Base-by-base conservation (phyloP, 192 early-diverging fungal genomes). In the Entomortierella lignicola region DNA sequence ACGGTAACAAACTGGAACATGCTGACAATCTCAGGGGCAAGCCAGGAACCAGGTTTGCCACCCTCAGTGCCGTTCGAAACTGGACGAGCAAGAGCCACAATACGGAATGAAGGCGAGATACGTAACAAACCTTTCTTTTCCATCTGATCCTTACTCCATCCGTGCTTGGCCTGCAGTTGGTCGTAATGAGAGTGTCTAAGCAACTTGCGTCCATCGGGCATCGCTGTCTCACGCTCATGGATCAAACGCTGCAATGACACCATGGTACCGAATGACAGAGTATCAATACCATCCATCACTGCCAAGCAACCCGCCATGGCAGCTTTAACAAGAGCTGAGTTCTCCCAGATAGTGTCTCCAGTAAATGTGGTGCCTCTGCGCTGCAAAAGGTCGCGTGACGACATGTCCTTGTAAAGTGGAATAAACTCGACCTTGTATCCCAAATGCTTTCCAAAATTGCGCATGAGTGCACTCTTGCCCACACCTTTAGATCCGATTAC, bases 281-380 rank as follows among this genome's bases (percentile, higher is more conserved):
- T 87, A 13, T 95, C 91, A 29, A 93, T 85, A 23, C 88, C 88
- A 69, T 95, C 94, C 67, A 95, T 75, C 2, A 95, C 79, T 31
- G 92, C 94, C 44, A 93, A 63, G n/a, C 85, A 82, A 20, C 94
- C 94, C 23, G 86, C 83, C 8, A 93, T 69, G 13, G 92, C 91
- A 7, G 94, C 94, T 52, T 90, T 85, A 29, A 95, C 89, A 18
- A 94, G 79, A 0, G 84, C 84, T 12, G 91, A 90, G 70, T 88
- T 89, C 71, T 93, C 88, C 92, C 94, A 95, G 37, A 90, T 69
- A 10, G 94, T 94, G 50, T 92, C 90, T 47, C 94, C 94, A 10
- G 89, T 70, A 32, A 85, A 71, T 0, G 89, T 90, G 0, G 94
- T 95, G 51, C 85, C 83, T 37, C 94, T 85, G 34, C 92, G 86